phyloP scores from a whole-genome alignment of 2,329 filamentous ascomycete species.

The Aspergillaceae sp. region DNA sequence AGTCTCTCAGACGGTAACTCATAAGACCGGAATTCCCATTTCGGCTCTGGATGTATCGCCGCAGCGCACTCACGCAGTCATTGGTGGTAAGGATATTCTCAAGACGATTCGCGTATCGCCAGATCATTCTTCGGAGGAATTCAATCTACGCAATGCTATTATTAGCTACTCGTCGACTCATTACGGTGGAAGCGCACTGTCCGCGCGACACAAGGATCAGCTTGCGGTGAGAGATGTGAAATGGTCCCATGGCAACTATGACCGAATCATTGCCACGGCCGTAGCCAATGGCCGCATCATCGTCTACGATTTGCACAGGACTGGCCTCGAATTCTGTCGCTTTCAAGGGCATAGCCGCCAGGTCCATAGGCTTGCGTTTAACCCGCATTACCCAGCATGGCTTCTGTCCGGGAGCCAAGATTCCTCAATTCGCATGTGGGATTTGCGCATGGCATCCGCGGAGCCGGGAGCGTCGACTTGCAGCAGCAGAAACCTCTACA shows the following conservation, averaged over 20 bases:
- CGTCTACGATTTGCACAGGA: conserved; percentile 55
- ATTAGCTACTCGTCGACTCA: conserved; percentile 49
- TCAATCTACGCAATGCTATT: conserved; percentile 55
- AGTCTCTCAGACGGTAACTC: conserved; percentile 48
- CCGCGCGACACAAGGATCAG: conserved; percentile 48
- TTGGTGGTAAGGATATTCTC: conserved; percentile 58
- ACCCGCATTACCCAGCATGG: conserved; percentile 51
- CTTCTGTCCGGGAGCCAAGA: conserved; percentile 59
- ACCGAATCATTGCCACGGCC: conserved; percentile 54
- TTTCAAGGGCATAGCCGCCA: conserved; percentile 58
- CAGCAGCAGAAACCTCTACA: conserved; percentile 47
- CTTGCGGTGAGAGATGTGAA: conserved; percentile 58
- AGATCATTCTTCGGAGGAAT: conserved; percentile 51
- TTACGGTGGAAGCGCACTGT: conserved; percentile 35
- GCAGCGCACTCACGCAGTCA: conserved; percentile 53
- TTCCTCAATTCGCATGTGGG: conserved; percentile 56
- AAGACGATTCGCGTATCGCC: conserved; percentile 55
- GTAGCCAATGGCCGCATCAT: conserved; percentile 58
- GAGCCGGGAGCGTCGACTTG: conserved; percentile 44
- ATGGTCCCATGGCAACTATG: conserved; percentile 56
- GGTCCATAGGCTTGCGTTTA: conserved; percentile 58
- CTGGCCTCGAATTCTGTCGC: conserved; percentile 52
- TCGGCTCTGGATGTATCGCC: conserved; percentile 56
- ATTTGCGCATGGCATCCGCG: conserved; percentile 47
- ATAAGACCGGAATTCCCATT: conserved; percentile 58